Evolutionary conservation across 2,329 filamentous ascomycete genomes (phyloP), one percentile per base, ranked within the genome.

Genomic region (Pseudogymnoascus sp.): DNA sequence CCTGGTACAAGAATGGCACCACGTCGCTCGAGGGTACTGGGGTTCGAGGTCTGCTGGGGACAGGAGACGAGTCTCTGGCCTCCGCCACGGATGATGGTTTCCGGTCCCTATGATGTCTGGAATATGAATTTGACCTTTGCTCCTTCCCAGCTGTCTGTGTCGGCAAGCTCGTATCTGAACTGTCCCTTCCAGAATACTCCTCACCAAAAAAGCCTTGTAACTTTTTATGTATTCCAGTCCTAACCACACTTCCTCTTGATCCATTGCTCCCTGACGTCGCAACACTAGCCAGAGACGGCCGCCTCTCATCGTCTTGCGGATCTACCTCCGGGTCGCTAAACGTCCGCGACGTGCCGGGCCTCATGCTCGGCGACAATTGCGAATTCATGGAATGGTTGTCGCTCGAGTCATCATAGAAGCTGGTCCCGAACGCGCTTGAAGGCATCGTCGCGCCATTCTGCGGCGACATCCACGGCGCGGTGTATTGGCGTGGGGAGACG

Each of bases 1-100:
- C 91, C 76, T 97, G 95, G 73, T 95, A 97, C 66, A 96, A 83
- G 82, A 96, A 99, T n/a, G 95, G 95, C 40, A 96, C 95, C 64
- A 99, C 92, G 76, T 97, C 93, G 71, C 91, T 95, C 11, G 90
- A 91, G 44, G 90, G 90, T 61, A 92, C 82, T 11, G 93, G 92
- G n/a, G 91, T 96, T 69, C 89, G 84, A 59, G 93, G 91, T 68
- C 91, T 83, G 29, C 89, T 92, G 33, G 85, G 86, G 61, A 84
- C 83, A 42, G 91, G 91, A 62, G 93, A 96, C 53, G 82, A 82
- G 67, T 93, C 88, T 65, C 87, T 81, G 29, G 88, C 84, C 72
- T 95, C 86, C 62, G 86, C 87, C 62, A 84, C 85, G 75, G 85
- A 86, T 61, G 93, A 97, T 74, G 91, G 89, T 75, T 93, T 93